Evolutionary conservation across 257 asterid species (phyloP).

Genomic region (Ehretia macrophylla): DNA sequence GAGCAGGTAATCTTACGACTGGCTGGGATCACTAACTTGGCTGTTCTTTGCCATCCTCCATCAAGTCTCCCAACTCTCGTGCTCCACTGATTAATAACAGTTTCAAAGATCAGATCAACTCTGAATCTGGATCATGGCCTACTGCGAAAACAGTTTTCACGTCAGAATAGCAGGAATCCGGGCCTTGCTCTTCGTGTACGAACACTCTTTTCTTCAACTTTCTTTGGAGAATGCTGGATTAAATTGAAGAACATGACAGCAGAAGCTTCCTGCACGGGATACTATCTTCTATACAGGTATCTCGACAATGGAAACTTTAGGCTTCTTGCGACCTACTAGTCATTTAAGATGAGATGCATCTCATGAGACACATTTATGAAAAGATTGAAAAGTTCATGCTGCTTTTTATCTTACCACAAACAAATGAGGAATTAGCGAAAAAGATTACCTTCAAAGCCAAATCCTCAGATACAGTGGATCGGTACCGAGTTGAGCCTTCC

Average conservation of each 20-base stretch:
- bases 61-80: not conserved
- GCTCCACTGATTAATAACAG: not conserved
- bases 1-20: not conserved
- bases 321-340: conserved; percentile 78
- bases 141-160: not conserved
- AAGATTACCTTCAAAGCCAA: conserved; percentile 70
- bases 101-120: not conserved
- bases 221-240: not conserved
- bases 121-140: not conserved
- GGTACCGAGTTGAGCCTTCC: conserved; percentile 85
- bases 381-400: conserved; percentile 3
- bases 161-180: not conserved
- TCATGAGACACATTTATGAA: conserved; percentile 10
- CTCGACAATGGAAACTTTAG: conserved; percentile 81
- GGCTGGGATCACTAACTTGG: not conserved
- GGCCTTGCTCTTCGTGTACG: not conserved
- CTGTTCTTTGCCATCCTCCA: not conserved
- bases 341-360: conserved; percentile 26
- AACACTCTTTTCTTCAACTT: conserved; percentile 7
- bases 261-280: conserved; percentile 12
- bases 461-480: conserved; percentile 77
- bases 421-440: not conserved
- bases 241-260: conserved; percentile 4
- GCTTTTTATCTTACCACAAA: not conserved
- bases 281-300: conserved; percentile 65